Evolutionary conservation across 108 stramenopile genomes (phyloP), one percentile per base, ranked within the genome.

Genomic region (Pseudonitzschia multistriata): DNA sequence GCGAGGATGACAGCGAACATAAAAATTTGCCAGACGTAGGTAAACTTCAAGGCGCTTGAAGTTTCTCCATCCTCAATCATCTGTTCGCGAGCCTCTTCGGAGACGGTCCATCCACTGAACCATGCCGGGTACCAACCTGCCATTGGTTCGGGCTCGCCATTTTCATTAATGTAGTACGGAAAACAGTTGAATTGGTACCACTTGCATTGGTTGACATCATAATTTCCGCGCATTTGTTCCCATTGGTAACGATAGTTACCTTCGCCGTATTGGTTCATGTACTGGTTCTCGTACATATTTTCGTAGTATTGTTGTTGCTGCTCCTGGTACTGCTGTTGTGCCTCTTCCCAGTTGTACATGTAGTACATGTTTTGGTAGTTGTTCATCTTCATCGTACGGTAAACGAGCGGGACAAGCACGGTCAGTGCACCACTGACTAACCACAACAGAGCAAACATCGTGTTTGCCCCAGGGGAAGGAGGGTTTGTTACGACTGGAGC

Each of bases 101-200:
- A 72, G 2, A 62, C 33, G 49, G 59, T 67, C 47, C 84, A 81
- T 36, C 84, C 84, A 64, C 80, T 71, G 40, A 82, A 77, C 84
- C 84, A 85, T 15, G 55, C 31, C 11, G 84, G 81, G 53, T 64
- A 64, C 57, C 24, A 67, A n/a, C 63, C 63, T 28, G 63, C 63
- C 39, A 10, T 7, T 35, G 62, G 27, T 72, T 49, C 30, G 59
- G 65, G 52, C 70, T 64, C 19, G 22, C 68, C 73, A 14, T 72
- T 52, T 34, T 77, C 76, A 21, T 65, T 35, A n/a, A 72, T 61
- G 62, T 73, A 68, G 49, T 68, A 30, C 1, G 76, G 63, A 17
- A 67, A 70, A 63, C 85, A 86, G 8, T 60, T 63, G 40, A 79
- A 74, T 31, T 86, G 74, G 68, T 74, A 84, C 83, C 83, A 86